Base-by-base conservation (phyloP, 371 early-diverging fungal species). In the Mortierella sp. region DNA sequence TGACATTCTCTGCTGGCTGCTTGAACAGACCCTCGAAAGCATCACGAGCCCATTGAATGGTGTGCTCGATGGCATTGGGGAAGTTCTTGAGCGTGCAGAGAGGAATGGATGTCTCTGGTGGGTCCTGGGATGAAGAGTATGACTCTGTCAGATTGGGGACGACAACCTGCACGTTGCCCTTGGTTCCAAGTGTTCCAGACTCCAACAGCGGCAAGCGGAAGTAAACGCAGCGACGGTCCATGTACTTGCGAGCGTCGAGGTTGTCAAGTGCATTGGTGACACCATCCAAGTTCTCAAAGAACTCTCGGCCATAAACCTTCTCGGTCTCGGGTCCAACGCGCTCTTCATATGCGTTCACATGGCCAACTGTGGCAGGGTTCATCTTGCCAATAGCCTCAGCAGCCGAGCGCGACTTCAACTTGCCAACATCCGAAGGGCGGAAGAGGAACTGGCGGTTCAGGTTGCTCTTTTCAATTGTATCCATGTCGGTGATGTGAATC, bases 221-320 rank as follows among this genome's bases (percentile, higher is more conserved):
- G 81, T 93, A 96, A 18, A 99, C 97, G 81, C 99, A 99, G 64
- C 99, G 93, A 62, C 93, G 82, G 83, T 99, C 99, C 85, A 99
- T 95, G 79, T 99, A 99, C 84, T 90, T 88, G 70, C 99, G 93
- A 21, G 99, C 99, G 61, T 99, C 98, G 28, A 99, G 94, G 79
- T 99, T 99, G 82, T 99, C 99, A 65, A 99, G 87, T 6, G 99
- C 99, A 81, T 99, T 99, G 45, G 98, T 96, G 21, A 99, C 97
- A 61, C 96, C 91, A 60, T 96, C 94, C 57, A 99, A 76, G 1
- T 68, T 54, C 49, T 90, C 91, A 83, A 96, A 98, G 86, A 99
- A 99, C 14, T 83, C 88, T 80, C 99, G 99, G 71, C 94, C 90
- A 74, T 98, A 99, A 14, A 99, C 83, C 43, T 89, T 84, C 82